These are phyloP conservation scores for Mortierella sp. DNA, from an alignment of 371 early-diverging fungal genomes.

Conservation along the genomic window DNA sequence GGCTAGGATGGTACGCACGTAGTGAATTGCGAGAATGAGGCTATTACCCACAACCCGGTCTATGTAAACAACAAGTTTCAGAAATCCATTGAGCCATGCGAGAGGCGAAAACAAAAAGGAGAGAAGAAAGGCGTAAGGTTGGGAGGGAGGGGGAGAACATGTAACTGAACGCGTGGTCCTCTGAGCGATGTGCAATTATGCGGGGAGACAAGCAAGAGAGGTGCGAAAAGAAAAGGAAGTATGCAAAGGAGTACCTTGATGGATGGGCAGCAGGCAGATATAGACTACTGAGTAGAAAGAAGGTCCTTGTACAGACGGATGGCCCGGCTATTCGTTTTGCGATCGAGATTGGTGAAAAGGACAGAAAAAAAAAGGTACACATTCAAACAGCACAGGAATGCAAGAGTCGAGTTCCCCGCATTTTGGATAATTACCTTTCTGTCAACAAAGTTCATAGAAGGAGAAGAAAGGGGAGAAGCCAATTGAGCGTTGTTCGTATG, in stretches of 20 bases:
- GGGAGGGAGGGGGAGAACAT: too few relatives aligned
- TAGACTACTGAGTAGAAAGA: background rate
- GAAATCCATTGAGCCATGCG: too few relatives aligned
- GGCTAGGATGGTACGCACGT: too few relatives aligned
- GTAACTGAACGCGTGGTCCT: too few relatives aligned
- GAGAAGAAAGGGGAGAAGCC: background rate
- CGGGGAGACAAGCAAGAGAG: background rate
- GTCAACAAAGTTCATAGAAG: background rate
- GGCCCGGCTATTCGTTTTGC: background rate
- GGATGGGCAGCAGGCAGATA: background rate
- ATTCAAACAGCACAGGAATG: background rate
- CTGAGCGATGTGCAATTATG: too few relatives aligned
- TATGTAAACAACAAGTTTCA: too few relatives aligned
- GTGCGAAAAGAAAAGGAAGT: background rate
- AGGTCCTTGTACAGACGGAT: background rate
- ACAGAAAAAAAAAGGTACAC: background rate
- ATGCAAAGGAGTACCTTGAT: background rate
- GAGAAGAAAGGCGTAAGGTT: too few relatives aligned
- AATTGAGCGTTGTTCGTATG: background rate
- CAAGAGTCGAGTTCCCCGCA: background rate
- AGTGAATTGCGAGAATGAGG: too few relatives aligned
- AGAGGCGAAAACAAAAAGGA: too few relatives aligned
- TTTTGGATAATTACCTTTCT: background rate
- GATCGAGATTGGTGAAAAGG: background rate
- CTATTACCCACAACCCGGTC: too few relatives aligned